Conservation (phyloP, 1,284 basidiomycete species). For the Tilletia walkeri region DNA sequence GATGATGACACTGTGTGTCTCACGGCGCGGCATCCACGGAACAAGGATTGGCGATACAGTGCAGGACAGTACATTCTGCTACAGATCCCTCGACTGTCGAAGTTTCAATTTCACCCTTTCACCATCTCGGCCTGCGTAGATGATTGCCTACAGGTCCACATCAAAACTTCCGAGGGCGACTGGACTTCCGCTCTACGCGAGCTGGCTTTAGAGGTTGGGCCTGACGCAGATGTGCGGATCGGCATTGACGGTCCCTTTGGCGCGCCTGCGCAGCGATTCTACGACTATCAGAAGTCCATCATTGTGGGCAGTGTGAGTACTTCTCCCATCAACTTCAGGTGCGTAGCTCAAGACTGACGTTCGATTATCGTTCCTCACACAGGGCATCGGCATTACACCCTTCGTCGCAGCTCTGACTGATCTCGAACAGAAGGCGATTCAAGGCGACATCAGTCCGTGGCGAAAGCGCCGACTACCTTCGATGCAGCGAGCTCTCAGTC, state of each 20-base stretch:
- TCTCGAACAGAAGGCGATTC: conserved; percentile 16
- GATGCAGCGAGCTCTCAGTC: neutral
- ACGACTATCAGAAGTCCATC: conserved; percentile 20
- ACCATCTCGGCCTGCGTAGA: conserved; percentile 22
- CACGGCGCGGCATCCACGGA: conserved; percentile 9
- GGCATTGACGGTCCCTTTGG: conserved; percentile 24
- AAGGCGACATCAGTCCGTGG: conserved; percentile 1
- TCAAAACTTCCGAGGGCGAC: conserved; percentile 21
- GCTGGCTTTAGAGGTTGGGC: conserved; percentile 12
- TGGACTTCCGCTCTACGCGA: conserved; percentile 19
- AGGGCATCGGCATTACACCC: conserved; percentile 24
- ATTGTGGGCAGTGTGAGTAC: conserved; percentile 18
- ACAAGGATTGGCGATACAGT: conserved; percentile 18
- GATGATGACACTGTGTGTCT: conserved; percentile 18
- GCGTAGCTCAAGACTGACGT: neutral
- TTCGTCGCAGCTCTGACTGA: conserved; percentile 22
- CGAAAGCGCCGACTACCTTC: neutral
- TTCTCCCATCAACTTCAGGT: neutral
- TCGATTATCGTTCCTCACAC: neutral
- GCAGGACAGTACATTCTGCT: conserved; percentile 24
- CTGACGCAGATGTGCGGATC: conserved; percentile 8
- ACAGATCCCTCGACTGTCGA: conserved; percentile 17
- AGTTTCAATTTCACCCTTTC: conserved; percentile 25
- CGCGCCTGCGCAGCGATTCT: conserved; percentile 24
- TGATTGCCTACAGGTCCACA: conserved; percentile 22